Evolutionary conservation across 305 asterid genomes (phyloP).

Genomic region (Fraxinus albicans): DNA sequence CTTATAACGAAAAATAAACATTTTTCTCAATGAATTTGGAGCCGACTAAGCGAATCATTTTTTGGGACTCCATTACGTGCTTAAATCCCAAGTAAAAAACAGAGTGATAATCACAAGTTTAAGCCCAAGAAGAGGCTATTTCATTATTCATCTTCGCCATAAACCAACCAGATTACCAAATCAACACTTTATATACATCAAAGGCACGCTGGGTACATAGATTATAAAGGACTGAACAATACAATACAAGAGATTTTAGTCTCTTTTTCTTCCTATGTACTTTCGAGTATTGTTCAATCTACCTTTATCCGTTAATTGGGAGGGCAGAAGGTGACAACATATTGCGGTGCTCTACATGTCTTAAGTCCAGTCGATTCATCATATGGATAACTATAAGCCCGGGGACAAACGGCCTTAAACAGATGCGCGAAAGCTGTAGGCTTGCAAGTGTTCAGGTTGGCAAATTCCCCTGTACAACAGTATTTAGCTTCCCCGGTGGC

Average conservation of each 20-base stretch:
- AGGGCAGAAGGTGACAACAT: slow-evolving; percentile 76
- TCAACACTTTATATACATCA: not conserved
- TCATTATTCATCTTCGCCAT: not conserved
- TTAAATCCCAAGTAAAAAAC: not conserved
- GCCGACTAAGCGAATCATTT: too few species aligned
- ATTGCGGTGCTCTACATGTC: slow-evolving; percentile 54
- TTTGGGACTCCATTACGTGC: not conserved
- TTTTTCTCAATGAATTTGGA: not conserved
- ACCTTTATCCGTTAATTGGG: slow-evolving; percentile 33
- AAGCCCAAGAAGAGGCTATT: not conserved
- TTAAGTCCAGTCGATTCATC: slow-evolving; percentile 66
- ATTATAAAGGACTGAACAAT: not conserved
- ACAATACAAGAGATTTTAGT: not conserved
- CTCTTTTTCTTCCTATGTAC: not conserved
- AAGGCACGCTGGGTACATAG: not conserved
- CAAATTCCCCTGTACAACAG: slow-evolving; percentile 67
- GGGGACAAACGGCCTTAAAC: slow-evolving; percentile 70
- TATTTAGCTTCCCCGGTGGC: slow-evolving; percentile 45
- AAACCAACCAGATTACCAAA: not conserved
- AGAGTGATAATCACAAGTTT: not conserved
- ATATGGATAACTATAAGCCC: slow-evolving; percentile 65
- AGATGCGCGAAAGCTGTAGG: slow-evolving; percentile 47
- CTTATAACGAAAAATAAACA: not conserved
- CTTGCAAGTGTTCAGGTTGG: slow-evolving; percentile 36
- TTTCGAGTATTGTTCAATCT: not conserved